Conservation (phyloP, 192 early-diverging fungal species). For the Entomortierella lignicola region DNA sequence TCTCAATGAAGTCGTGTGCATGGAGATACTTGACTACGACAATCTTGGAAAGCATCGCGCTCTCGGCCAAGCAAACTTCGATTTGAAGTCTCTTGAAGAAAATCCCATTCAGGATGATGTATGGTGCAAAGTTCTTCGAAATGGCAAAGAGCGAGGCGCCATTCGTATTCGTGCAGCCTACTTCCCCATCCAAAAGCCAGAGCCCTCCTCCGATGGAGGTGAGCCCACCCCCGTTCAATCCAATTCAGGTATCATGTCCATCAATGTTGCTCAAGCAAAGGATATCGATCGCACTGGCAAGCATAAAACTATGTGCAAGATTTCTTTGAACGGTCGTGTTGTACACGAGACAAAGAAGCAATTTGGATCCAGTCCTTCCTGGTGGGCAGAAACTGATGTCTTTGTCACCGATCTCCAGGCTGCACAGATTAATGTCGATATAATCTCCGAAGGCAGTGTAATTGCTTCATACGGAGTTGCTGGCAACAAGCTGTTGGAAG, state of each 20-base stretch:
- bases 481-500: slow-evolving; percentile 26
- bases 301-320: slow-evolving; percentile 62
- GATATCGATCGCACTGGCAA: slow-evolving; percentile 62
- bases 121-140: slow-evolving; percentile 46
- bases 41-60: slow-evolving; percentile 73
- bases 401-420: slow-evolving; percentile 78
- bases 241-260: slow-evolving; percentile 70
- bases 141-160: slow-evolving; percentile 41
- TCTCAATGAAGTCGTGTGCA: slow-evolving; percentile 75
- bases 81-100: slow-evolving; percentile 56
- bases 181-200: slow-evolving; percentile 23
- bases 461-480: slow-evolving; percentile 41
- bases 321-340: slow-evolving; percentile 62
- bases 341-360: slow-evolving; percentile 71
- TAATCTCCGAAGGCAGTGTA: slow-evolving; percentile 63
- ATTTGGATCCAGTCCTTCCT: slow-evolving; percentile 84
- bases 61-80: slow-evolving; percentile 68
- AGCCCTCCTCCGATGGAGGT: slow-evolving; percentile 18
- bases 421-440: slow-evolving; percentile 67
- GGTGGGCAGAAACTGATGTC: slow-evolving; percentile 74
- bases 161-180: slow-evolving; percentile 44
- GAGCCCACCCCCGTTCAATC: slow-evolving; percentile 54
- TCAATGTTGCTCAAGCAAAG: slow-evolving; percentile 74
- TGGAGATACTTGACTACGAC: slow-evolving; percentile 89
- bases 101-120: slow-evolving; percentile 58